These are phyloP conservation scores for Phialemoniopsis sp. DNA, from an alignment of 2,329 filamentous ascomycete genomes.

Conservation along the genomic window DNA sequence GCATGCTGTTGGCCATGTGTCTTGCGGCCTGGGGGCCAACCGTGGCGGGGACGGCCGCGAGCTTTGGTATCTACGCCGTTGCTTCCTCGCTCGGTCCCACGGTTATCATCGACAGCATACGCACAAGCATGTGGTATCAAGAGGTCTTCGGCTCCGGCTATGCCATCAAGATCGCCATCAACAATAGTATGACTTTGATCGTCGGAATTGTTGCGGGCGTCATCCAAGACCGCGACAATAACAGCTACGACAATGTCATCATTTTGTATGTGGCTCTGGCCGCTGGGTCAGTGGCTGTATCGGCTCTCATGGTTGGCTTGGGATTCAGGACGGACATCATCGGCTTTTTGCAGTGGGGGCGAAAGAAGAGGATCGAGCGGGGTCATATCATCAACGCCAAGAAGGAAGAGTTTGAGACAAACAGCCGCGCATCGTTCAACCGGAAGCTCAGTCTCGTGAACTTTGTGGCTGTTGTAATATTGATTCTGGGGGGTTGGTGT, in stretches of 20 bases:
- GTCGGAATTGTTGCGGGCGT: slow-evolving; percentile 52
- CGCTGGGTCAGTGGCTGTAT: slow-evolving; percentile 41
- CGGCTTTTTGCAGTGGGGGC: slow-evolving; percentile 51
- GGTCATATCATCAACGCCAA: slow-evolving; percentile 37
- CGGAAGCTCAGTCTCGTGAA: slow-evolving; percentile 33
- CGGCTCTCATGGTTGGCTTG: slow-evolving; percentile 29
- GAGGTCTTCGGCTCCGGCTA: slow-evolving; percentile 58
- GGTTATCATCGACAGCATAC: slow-evolving; percentile 55
- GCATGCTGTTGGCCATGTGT: slow-evolving; percentile 49
- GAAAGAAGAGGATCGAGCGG: slow-evolving; percentile 43
- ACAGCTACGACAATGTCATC: slow-evolving; percentile 51
- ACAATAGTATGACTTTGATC: slow-evolving; percentile 61
- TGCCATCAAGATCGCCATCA: slow-evolving; percentile 56
- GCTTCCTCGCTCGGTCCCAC: slow-evolving; percentile 52
- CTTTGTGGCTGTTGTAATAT: slow-evolving; percentile 35
- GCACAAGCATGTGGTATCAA: slow-evolving; percentile 56
- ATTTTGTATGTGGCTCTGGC: slow-evolving; percentile 53
- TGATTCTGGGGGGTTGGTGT: slow-evolving; percentile 47
- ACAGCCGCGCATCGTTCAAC: slow-evolving; percentile 18
- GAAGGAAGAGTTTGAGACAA: slow-evolving; percentile 32
- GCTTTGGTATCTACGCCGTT: slow-evolving; percentile 57
- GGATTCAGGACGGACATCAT: slow-evolving; percentile 36
- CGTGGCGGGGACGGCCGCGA: slow-evolving; percentile 47
- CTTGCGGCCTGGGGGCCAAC: slow-evolving; percentile 48
- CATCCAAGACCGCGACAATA: slow-evolving; percentile 52